These are phyloP conservation scores for Candida sp. DNA, from an alignment of 1,139 yeast genomes.

Conservation along the genomic window DNA sequence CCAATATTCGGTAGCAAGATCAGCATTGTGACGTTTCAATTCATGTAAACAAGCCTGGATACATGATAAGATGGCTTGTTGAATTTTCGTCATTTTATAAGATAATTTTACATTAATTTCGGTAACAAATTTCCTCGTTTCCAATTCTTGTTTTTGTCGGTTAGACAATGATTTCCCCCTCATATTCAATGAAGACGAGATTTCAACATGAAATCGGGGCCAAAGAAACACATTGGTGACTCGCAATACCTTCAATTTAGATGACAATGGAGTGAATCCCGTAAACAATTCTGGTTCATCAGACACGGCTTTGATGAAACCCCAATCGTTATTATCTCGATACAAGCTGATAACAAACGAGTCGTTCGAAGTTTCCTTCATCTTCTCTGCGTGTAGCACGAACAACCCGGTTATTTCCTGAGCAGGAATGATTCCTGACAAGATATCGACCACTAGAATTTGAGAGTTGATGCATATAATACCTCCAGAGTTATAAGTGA, in stretches of 20 bases:
- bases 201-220: conserved; percentile 93
- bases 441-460: conserved; percentile 78
- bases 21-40: conserved; percentile 68
- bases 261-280: conserved; percentile 76
- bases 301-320: conserved; percentile 85
- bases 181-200: conserved; percentile 60
- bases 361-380: conserved; percentile 73
- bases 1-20: conserved; percentile 74
- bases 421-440: conserved; percentile 68
- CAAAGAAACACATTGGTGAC: conserved; percentile 69
- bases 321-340: conserved; percentile 75
- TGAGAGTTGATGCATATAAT: conserved; percentile 75
- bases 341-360: conserved; percentile 76
- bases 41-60: conserved; percentile 79
- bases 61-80: conserved; percentile 74
- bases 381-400: conserved; percentile 74
- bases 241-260: conserved; percentile 61
- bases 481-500: conserved; percentile 76
- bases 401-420: conserved; percentile 77
- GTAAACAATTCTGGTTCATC: conserved; percentile 80
- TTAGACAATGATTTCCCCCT: conserved; percentile 25
- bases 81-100: conserved; percentile 75
- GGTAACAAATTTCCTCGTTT: conserved; percentile 46
- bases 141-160: conserved; percentile 25
- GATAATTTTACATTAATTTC: conserved; percentile 78